phyloP scores from a whole-genome alignment of 305 asterid species.

The Euphrasia arctica region DNA sequence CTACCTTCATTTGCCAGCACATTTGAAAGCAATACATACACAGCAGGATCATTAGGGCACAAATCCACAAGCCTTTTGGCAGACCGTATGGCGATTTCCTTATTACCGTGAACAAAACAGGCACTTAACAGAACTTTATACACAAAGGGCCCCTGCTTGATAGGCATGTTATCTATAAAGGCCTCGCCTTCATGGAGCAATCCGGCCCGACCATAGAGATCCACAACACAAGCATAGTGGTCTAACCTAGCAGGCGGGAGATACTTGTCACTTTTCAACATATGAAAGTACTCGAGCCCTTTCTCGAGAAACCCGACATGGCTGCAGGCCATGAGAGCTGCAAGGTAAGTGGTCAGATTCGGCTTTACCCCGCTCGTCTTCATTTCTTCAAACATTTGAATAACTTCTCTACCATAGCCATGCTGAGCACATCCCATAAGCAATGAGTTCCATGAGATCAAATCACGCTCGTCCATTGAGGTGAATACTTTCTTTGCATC shows the following conservation, averaged over 20 bases:
- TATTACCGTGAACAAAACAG: constrained; percentile 50
- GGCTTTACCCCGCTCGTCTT: constrained; percentile 40
- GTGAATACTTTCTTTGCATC: constrained; percentile 46
- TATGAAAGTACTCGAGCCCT: constrained; percentile 49
- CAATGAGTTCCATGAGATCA: constrained; percentile 69
- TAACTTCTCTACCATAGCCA: constrained; percentile 49
- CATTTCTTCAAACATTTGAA: constrained; percentile 53
- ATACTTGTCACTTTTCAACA: constrained; percentile 40
- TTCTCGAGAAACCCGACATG: constrained; percentile 57
- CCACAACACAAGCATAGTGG: constrained; percentile 66
- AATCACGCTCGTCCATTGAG: constrained; percentile 45
- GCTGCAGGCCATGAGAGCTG: constrained; percentile 56
- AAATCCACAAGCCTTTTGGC: constrained; percentile 55
- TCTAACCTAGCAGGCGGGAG: constrained; percentile 43
- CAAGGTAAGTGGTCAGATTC: constrained; percentile 51
- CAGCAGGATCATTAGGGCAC: constrained; percentile 56
- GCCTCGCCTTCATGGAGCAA: constrained; percentile 50
- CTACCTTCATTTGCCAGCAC: constrained; percentile 55
- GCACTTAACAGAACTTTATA: constrained; percentile 57
- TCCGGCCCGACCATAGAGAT: constrained; percentile 63
- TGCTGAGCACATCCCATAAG: constrained; percentile 57
- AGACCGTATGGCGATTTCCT: constrained; percentile 43
- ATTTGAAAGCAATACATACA: constrained; percentile 50
- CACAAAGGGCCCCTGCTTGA: constrained; percentile 43
- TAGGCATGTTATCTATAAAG: constrained; percentile 46